Evolutionary conservation across 2,329 filamentous ascomycete species (phyloP), one percentile per base, ranked within the genome.

Genomic region (Botryosphaeria dothidea): DNA sequence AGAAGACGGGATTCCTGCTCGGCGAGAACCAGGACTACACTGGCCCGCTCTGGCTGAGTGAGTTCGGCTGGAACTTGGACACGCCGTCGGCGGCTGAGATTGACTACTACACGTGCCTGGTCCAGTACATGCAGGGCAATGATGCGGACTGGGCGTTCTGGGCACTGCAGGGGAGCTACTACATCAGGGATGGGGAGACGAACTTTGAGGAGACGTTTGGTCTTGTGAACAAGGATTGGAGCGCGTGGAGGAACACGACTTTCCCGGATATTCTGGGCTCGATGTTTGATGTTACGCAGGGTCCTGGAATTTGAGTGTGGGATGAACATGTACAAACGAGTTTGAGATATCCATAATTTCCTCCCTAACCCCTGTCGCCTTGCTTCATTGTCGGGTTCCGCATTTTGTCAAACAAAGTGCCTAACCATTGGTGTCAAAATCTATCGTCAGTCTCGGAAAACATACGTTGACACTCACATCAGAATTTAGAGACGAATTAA

Each of bases 131-230:
- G 77, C 74, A 80, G 56, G 72, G 74, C 46, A 88, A 87, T 72
- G 84, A 88, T 69, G 82, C 82, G 36, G 86, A 88, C 66, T 88
- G 86, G 85, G 81, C 82, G 1, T 76, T 86, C 13, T 88, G 86
- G 86, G 83, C 83, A 3, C 69, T 88, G 48, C 81, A 85, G 72
- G 86, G 86, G 13, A 84, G 82, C 65, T 88, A 87, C 68, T 88
- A 88, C 67, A 78, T 86, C 11, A 78, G 85, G n/a, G 77, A 83
- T 64, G 80, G 81, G 29, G 73, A 69, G 8, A 73, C 84, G 17
- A 82, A 86, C 67, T 77, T 77, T 46, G 83, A 87, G 31, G 85
- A 88, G 77, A 76, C 75, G 0, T 88, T 80, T 79, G 86, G 84
- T 0, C 71, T 83, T 17, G 64, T 86, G 65, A 79, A 84, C 62